phyloP scores from a whole-genome alignment of 2,329 filamentous ascomycete species.

The Ophiostoma ips region DNA sequence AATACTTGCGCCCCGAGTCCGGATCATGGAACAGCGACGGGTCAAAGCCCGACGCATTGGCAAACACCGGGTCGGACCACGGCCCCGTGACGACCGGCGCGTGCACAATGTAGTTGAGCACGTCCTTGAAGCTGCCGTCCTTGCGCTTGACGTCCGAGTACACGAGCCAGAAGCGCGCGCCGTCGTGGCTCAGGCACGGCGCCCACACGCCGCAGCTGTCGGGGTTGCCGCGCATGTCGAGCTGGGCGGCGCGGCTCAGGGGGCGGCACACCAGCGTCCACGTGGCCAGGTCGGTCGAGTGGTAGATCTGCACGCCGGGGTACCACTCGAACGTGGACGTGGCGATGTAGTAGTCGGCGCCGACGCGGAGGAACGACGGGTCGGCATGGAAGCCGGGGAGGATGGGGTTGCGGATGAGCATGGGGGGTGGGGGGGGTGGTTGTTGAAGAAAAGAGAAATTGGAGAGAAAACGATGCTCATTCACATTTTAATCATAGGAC shows the following conservation, averaged over 20 bases:
- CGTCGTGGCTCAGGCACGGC: slow-evolving; percentile 48
- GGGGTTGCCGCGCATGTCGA: slow-evolving; percentile 39
- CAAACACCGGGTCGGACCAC: slow-evolving; percentile 46
- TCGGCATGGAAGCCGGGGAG: slow-evolving; percentile 43
- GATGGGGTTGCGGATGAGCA: slow-evolving; percentile 33
- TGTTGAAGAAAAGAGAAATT: background rate
- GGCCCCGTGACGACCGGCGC: slow-evolving; percentile 39
- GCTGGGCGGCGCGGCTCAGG: slow-evolving; percentile 26
- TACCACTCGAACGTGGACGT: slow-evolving; percentile 39
- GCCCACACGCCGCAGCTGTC: slow-evolving; percentile 52
- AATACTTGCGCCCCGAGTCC: slow-evolving; percentile 40
- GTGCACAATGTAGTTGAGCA: slow-evolving; percentile 38
- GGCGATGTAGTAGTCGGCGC: slow-evolving; percentile 32
- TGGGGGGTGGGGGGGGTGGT: slow-evolving; percentile 5
- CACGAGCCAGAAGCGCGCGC: slow-evolving; percentile 46
- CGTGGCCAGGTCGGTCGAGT: slow-evolving; percentile 34
- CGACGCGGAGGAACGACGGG: slow-evolving; percentile 25
- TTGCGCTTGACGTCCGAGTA: slow-evolving; percentile 55
- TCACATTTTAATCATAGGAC: no score
- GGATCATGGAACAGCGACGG: slow-evolving; percentile 43
- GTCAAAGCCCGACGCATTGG: slow-evolving; percentile 42
- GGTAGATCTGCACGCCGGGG: slow-evolving; percentile 38
- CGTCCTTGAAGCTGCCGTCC: slow-evolving; percentile 40
- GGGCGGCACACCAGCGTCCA: slow-evolving; percentile 32
- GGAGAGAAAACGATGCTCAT: no score